Conservation (phyloP, 768 basidiomycete species). For the Podaxis carcinomalis region DNA sequence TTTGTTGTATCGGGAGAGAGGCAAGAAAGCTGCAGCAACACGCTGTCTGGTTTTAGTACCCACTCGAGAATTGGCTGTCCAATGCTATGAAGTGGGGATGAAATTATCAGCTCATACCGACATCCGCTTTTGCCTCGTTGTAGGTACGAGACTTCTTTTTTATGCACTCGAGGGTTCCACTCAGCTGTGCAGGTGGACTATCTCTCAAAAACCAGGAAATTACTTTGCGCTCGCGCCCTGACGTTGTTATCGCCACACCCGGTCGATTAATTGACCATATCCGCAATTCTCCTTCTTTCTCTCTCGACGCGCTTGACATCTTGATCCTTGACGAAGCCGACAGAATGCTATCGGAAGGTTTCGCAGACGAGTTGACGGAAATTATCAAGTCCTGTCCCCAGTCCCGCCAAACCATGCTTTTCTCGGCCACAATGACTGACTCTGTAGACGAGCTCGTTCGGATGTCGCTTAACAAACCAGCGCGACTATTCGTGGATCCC, state of each 20-base stretch:
- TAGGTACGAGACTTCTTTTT: constrained; percentile 52
- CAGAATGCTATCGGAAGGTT: constrained; percentile 94
- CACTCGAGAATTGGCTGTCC: constrained; percentile 93
- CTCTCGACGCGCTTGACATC: constrained; percentile 88
- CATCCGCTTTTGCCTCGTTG: constrained; percentile 85
- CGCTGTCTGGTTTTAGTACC: constrained; percentile 92
- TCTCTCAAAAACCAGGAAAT: constrained; percentile 91
- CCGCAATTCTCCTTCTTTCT: constrained; percentile 91
- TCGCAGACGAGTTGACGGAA: constrained; percentile 90
- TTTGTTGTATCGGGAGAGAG: constrained; percentile 86
- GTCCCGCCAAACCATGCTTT: constrained; percentile 95
- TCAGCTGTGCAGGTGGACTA: constrained; percentile 64
- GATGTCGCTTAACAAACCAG: constrained; percentile 90
- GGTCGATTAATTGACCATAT: constrained; percentile 98
- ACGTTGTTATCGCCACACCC: constrained; percentile 94
- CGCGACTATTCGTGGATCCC: constrained; percentile 93
- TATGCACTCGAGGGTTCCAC: constrained; percentile 7
- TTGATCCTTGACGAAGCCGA: constrained; percentile 97
- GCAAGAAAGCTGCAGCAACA: constrained; percentile 80
- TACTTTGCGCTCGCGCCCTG: constrained; percentile 80
- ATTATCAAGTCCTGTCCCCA: constrained; percentile 87
- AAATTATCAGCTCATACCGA: constrained; percentile 87
- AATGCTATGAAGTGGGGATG: constrained; percentile 89
- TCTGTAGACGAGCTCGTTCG: constrained; percentile 90
- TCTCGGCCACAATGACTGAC: constrained; percentile 99